phyloP scores from a whole-genome alignment of 176 grass and related monocot genomes.

The Musa acuminata region DNA sequence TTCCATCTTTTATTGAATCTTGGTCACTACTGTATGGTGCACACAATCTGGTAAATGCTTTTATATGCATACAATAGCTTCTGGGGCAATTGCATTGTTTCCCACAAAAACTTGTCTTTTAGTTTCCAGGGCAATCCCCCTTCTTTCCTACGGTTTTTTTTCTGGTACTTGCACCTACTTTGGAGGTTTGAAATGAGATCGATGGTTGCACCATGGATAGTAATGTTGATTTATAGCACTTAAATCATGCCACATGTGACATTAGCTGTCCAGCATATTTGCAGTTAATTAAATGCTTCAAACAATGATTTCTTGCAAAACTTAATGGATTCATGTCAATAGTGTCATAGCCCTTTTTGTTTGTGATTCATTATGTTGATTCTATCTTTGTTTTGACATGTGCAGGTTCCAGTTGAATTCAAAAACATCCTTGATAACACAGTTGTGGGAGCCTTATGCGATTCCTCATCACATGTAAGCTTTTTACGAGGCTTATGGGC shows the following conservation, averaged over 20 bases:
- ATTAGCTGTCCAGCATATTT: not conserved
- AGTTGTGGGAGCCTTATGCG: constrained; percentile 71
- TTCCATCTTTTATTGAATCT: too few species aligned
- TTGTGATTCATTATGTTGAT: not conserved
- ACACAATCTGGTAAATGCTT: too few species aligned
- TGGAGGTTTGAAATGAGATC: not conserved
- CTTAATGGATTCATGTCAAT: not conserved
- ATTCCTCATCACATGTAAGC: constrained; percentile 91
- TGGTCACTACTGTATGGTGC: too few species aligned
- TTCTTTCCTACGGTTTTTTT: not conserved
- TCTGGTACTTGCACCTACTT: not conserved
- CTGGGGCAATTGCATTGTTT: too few species aligned
- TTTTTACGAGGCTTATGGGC: not conserved
- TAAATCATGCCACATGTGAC: not conserved
- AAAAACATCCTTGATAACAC: constrained; percentile 95
- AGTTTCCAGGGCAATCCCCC: not conserved
- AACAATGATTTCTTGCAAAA: not conserved
- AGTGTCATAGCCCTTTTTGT: too few species aligned
- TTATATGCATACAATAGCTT: too few species aligned
- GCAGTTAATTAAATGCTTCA: not conserved
- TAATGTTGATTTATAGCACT: not conserved
- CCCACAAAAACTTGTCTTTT: not conserved
- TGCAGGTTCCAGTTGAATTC: constrained; percentile 86
- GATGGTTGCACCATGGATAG: not conserved
- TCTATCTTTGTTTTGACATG: constrained; percentile 8